Conservation (phyloP, 2,329 filamentous ascomycete species). For the Scleromitrula shiraiana region DNA sequence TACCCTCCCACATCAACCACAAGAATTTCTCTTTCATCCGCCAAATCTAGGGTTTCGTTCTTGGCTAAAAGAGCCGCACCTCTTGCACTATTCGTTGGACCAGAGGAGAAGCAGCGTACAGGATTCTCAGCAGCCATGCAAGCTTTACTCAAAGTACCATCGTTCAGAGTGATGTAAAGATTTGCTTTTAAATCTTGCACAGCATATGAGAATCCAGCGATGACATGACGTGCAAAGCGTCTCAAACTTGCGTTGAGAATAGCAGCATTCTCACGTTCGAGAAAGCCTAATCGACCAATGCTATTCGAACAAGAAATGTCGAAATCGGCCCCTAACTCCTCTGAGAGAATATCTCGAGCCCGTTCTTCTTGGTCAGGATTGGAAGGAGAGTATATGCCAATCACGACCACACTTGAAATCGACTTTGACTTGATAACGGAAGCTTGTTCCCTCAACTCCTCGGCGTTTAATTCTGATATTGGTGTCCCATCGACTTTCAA, state of each 20-base stretch:
- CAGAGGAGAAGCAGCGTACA: conserved; percentile 54
- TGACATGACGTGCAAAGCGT: conserved; percentile 47
- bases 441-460: conserved; percentile 26
- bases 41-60: conserved; percentile 9
- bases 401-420: conserved; percentile 43
- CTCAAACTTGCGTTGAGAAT: conserved; percentile 57
- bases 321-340: conserved; percentile 32
- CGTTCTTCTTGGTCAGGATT: conserved; percentile 46
- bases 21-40: conserved; percentile 28
- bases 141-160: conserved; percentile 51
- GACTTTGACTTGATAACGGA: conserved; percentile 24
- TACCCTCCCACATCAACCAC: conserved; percentile 47
- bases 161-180: conserved; percentile 53
- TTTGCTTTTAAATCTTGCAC: conserved; percentile 40
- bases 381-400: conserved; percentile 50
- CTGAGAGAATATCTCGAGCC: conserved; percentile 38
- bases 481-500: conserved; percentile 22
- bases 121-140: conserved; percentile 46
- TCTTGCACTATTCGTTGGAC: conserved; percentile 56
- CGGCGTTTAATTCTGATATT: conserved; percentile 18
- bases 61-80: conserved; percentile 50
- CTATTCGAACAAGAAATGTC: conserved; percentile 44
- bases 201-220: conserved; percentile 46
- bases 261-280: conserved; percentile 57
- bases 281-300: conserved; percentile 39